Evolutionary conservation across 1,284 basidiomycete genomes (phyloP).

Genomic region (Ustilago hordei): DNA sequence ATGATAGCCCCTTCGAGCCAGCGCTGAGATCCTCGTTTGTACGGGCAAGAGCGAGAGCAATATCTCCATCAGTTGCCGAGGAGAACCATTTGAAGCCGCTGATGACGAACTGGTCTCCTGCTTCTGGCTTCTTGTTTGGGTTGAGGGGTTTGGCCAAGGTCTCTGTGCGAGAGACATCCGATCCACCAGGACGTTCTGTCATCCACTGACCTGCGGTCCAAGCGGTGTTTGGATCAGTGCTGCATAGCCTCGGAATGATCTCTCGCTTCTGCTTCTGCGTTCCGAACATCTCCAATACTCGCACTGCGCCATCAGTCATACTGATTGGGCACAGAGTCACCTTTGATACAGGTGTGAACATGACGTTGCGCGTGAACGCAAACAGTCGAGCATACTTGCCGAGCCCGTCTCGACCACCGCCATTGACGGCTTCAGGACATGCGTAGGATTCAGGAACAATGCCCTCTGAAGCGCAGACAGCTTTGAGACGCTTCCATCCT

Average conservation of each 20-base stretch:
- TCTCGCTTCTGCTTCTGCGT: conserved; percentile 75
- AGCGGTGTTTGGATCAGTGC: conserved; percentile 76
- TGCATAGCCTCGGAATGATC: conserved; percentile 73
- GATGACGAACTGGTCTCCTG: conserved; percentile 40
- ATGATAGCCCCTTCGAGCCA: conserved; percentile 74
- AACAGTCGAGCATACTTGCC: conserved; percentile 41
- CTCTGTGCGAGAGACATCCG: conserved; percentile 81
- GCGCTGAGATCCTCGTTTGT: conserved; percentile 70
- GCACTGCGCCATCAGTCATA: conserved; percentile 82
- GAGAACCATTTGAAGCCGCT: conserved; percentile 76
- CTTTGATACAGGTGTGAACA: conserved; percentile 49
- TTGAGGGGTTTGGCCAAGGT: conserved; percentile 73
- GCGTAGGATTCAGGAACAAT: conserved; percentile 52
- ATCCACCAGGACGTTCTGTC: conserved; percentile 78
- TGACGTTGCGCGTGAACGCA: conserved; percentile 33
- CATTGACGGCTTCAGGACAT: conserved; percentile 12
- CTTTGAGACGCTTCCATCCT: conserved; percentile 56
- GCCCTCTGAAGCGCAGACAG: conserved; percentile 27
- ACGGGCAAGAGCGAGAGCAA: conserved; percentile 79
- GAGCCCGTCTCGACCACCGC: conserved; percentile 34
- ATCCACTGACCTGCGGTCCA: conserved; percentile 82
- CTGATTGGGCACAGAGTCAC: conserved; percentile 71
- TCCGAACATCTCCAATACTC: conserved; percentile 79
- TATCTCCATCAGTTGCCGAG: conserved; percentile 81
- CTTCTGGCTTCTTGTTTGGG: conserved; percentile 70